A percentile compares a stretch with the other conserved stretches of the same genome.
Evolutionary conservation across 192 early-diverging fungal species (phyloP).

Genomic region (Coemansia sp.): DNA sequence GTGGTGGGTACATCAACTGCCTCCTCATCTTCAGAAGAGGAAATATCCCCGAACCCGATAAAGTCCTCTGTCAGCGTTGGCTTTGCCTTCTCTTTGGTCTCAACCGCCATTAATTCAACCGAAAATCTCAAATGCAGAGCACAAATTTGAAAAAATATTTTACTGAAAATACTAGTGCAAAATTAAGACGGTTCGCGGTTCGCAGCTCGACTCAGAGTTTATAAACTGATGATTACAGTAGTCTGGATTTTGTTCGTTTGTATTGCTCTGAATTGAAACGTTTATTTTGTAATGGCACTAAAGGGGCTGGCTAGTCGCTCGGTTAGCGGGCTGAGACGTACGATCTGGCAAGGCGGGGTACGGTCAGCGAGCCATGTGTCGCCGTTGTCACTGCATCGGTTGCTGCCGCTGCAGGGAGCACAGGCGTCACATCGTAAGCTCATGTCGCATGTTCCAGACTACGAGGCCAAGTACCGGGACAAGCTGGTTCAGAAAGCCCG

Average conservation of each 20-base stretch:
- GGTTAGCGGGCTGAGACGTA: not conserved
- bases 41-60: constrained; percentile 19
- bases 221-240: no score
- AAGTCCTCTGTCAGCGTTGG: constrained; percentile 17
- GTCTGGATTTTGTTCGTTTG: no score
- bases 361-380: constrained; percentile 37
- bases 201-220: constrained; percentile 1
- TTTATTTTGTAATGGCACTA: not conserved
- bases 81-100: not conserved
- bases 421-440: constrained; percentile 19
- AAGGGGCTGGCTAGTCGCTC: not conserved
- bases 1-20: not conserved
- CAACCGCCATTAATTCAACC: not conserved
- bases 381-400: constrained; percentile 15
- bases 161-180: not conserved
- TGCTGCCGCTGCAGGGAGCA: constrained; percentile 5
- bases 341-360: not conserved
- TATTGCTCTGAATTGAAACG: no score
- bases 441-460: constrained; percentile 54
- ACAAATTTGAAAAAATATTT: not conserved
- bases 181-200: not conserved
- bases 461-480: constrained; percentile 62
- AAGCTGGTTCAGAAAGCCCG: constrained; percentile 60
- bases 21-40: constrained; percentile 11
- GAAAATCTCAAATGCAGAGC: not conserved